Percentiles rank a stretch among this genome's conserved stretches.
Conservation (phyloP, 202 grass and related monocot species). For the Brachypodium distachyon region DNA sequence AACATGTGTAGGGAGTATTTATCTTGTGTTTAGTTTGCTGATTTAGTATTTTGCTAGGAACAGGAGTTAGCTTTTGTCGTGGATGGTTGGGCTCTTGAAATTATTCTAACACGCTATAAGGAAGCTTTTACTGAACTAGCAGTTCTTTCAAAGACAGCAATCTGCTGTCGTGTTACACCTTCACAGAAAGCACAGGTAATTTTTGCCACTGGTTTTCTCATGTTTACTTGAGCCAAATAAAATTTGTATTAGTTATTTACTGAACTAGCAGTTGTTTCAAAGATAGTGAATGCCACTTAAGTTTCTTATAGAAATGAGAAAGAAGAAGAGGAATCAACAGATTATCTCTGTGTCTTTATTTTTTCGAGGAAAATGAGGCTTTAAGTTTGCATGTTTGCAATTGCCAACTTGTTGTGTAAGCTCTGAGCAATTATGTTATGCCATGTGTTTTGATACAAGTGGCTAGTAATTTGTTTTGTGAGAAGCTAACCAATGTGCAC, state of each 20-base stretch:
- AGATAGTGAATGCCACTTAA: too few relatives aligned
- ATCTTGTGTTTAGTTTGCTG: conserved; percentile 3
- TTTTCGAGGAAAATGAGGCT: not conserved
- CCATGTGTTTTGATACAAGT: not conserved
- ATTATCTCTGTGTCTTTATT: not conserved
- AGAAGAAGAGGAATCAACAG: not conserved
- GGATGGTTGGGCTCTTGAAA: conserved; percentile 97
- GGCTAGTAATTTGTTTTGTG: not conserved
- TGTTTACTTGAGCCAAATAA: not conserved
- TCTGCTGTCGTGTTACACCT: conserved; percentile 95
- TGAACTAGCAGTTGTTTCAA: too few relatives aligned
- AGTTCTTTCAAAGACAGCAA: conserved; percentile 82
- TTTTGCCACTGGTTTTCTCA: not conserved
- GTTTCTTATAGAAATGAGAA: not conserved
- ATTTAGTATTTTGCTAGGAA: conserved; percentile 22
- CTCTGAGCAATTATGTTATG: not conserved
- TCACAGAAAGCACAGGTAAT: conserved; percentile 95
- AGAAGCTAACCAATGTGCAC: not conserved
- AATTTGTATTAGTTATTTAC: conserved; percentile 2
- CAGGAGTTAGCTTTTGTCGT: conserved; percentile 98
- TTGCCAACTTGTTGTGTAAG: not conserved
- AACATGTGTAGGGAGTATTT: not conserved
- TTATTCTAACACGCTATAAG: conserved; percentile 70
- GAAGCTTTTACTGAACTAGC: conserved; percentile 82
- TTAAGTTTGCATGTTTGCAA: not conserved